Conservation (phyloP, 2,329 filamentous ascomycete species). For the Colletotrichum lupini region DNA sequence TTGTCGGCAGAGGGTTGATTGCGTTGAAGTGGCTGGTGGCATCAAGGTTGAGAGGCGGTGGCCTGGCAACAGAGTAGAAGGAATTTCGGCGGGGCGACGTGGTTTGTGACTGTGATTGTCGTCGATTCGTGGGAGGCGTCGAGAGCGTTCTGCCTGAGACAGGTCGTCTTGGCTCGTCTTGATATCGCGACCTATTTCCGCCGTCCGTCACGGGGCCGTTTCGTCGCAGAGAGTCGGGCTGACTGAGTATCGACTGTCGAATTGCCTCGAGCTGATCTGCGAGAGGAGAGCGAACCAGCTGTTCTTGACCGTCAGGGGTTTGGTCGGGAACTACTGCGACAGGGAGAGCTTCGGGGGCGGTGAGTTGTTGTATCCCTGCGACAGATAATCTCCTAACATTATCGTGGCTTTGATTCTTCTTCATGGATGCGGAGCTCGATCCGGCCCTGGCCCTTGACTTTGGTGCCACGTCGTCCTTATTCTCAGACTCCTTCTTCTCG, state of each 20-base stretch:
- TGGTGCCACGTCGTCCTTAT: conserved; percentile 9
- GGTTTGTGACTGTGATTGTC: conserved; percentile 44
- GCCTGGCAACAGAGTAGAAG: conserved; percentile 56
- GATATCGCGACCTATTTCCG: conserved; percentile 37
- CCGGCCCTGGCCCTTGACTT: conserved; percentile 11
- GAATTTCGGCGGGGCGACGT: conserved; percentile 60
- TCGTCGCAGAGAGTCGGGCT: conserved; percentile 40
- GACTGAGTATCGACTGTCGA: conserved; percentile 43
- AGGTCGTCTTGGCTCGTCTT: conserved; percentile 47
- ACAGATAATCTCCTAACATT: conserved; percentile 66
- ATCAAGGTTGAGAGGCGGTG: conserved; percentile 58
- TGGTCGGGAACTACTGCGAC: conserved; percentile 56
- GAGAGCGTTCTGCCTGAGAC: conserved; percentile 59
- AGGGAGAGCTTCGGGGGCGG: conserved; percentile 68
- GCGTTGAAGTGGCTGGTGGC: conserved; percentile 23
- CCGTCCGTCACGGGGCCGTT: conserved; percentile 43
- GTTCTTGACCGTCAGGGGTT: conserved; percentile 53
- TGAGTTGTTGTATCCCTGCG: conserved; percentile 68
- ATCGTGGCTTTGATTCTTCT: conserved; percentile 48
- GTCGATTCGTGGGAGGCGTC: conserved; percentile 61
- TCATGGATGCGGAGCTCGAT: conserved; percentile 34
- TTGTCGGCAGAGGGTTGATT: conserved; percentile 4
- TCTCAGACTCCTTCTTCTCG: conserved; percentile 5
- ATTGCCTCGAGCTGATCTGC: conserved; percentile 45
- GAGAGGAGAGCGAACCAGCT: conserved; percentile 44